Conservation (phyloP, 768 basidiomycete genomes). For the Amanita jacksonii region DNA sequence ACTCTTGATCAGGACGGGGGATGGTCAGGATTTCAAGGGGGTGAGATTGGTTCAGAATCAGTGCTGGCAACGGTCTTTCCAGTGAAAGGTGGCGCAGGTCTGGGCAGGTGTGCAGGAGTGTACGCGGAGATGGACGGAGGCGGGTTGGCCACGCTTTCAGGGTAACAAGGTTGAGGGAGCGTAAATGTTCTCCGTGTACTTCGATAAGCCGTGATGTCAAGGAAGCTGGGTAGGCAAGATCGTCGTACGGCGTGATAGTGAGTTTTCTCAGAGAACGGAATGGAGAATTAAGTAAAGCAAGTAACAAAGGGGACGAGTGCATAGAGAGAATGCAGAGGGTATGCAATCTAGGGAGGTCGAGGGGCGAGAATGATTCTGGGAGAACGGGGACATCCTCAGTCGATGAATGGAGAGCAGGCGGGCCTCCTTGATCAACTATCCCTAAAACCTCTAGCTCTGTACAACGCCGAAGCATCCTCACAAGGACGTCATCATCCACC, state of each 20-base stretch:
- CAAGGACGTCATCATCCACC: slow-evolving; percentile 44
- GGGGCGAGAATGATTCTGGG: slow-evolving; percentile 28
- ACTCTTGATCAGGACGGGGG: slow-evolving; percentile 58
- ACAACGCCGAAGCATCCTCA: slow-evolving; percentile 46
- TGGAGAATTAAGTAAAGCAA: slow-evolving; percentile 44
- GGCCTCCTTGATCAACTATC: slow-evolving; percentile 51
- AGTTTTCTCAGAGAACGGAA: slow-evolving; percentile 58
- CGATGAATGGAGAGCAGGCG: slow-evolving; percentile 34
- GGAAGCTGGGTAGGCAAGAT: slow-evolving; percentile 49
- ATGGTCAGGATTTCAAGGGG: slow-evolving; percentile 61
- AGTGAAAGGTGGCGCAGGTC: slow-evolving; percentile 61
- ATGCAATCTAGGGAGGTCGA: slow-evolving; percentile 48
- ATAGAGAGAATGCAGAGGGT: slow-evolving; percentile 57
- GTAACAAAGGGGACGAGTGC: slow-evolving; percentile 54
- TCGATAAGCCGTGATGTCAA: slow-evolving; percentile 50
- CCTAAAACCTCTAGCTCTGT: slow-evolving; percentile 54
- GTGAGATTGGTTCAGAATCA: slow-evolving; percentile 26
- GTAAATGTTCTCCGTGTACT: slow-evolving; percentile 46
- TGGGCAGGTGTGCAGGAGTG: slow-evolving; percentile 40
- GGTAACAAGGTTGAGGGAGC: slow-evolving; percentile 56
- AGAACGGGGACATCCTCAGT: slow-evolving; percentile 17
- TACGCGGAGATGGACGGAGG: slow-evolving; percentile 43
- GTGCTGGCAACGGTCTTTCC: slow-evolving; percentile 54
- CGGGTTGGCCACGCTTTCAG: slow-evolving; percentile 61
- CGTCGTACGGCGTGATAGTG: slow-evolving; percentile 66